Conservation (phyloP, 805 yeast species). For the Sugiyamaella lignohabitans region DNA sequence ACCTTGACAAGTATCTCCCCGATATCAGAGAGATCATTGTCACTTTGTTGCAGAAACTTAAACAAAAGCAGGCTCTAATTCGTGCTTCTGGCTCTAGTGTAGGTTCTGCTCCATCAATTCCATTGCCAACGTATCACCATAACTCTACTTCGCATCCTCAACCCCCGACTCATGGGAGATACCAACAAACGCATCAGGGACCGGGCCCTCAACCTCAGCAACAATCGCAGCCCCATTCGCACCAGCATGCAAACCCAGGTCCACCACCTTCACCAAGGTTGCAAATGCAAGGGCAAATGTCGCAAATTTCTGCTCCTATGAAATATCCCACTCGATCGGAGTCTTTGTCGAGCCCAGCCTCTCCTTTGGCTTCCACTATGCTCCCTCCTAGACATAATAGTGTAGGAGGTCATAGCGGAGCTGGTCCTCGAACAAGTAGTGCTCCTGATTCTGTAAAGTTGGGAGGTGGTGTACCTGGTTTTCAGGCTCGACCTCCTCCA, state of each 20-base stretch:
- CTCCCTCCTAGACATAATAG: constrained; percentile 9
- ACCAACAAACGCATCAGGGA: constrained; percentile 1
- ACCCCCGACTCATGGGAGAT: constrained; percentile 1
- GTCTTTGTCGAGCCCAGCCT: constrained; percentile 7
- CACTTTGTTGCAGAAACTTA: constrained; percentile 67
- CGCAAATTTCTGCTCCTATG: not conserved
- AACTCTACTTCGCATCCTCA: not conserved
- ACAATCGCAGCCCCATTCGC: constrained; percentile 4
- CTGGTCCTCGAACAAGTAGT: not conserved
- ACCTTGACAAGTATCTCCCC: constrained; percentile 74
- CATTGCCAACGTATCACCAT: not conserved
- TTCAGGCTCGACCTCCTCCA: constrained; percentile 1
- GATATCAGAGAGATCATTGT: constrained; percentile 81
- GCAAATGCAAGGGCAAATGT: not conserved
- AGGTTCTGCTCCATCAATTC: no score
- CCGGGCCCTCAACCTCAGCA: constrained; percentile 1
- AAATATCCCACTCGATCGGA: constrained; percentile 14
- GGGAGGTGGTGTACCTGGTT: not conserved
- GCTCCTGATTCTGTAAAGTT: not conserved
- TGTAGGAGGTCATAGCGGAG: not conserved
- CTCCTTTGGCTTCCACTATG: not conserved
- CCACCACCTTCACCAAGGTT: not conserved
- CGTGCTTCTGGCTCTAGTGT: constrained; percentile 22
- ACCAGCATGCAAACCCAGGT: not conserved
- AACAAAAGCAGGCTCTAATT: constrained; percentile 64